Evolutionary conservation across 1,284 basidiomycete genomes (phyloP), one percentile per base, ranked within the genome.

Genomic region (Sphaerobolus stellatus): DNA sequence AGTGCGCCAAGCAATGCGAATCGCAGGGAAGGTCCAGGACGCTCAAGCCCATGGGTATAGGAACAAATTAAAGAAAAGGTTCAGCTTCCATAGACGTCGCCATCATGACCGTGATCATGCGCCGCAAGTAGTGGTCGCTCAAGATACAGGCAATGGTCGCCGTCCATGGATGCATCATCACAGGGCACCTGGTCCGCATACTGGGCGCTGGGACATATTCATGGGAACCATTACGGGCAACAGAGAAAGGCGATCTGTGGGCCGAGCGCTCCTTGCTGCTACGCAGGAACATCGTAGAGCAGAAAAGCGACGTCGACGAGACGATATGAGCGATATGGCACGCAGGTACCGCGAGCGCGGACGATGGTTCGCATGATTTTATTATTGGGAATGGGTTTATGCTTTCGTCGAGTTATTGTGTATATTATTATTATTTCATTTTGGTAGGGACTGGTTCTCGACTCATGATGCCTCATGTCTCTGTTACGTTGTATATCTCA

Each of bases 111-210:
- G 27, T 47, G 44, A 53, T 24, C n/a, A 48, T n/a, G 44, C n/a
- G 18, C 9, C 16, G 9, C 22, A 18, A 3, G 20, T 20, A 47
- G 31, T 48, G 27, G 16, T 47, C 18, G 31, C 36, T 34, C 30
- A 48, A 24, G 14, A 24, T 36, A 31, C 28, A n/a, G 24, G 27
- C 9, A 27, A 20, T 30, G 22, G 38, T 24, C 20, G 27, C 6
- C 30, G 44, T 14, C 52, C 52, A 24, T 54, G 52, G 52, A 22
- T 47, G 29, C 52, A 54, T 22, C 22, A 54, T 27, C 4, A 14
- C 4, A n/a, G 52, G 34, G 40, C 52, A 22, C 27, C 33, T 9
- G 34, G 29, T 2, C 45, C 52, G 20, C 28, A 47, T 30, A 28
- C 36, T 29, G 52, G 52, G n/a, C 8, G 27, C 9, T 45, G 48